Percentiles rank a stretch among this genome's conserved stretches.
Conservation (phyloP, 164 flowering plant genomes). For the Macadamia integrifolia region DNA sequence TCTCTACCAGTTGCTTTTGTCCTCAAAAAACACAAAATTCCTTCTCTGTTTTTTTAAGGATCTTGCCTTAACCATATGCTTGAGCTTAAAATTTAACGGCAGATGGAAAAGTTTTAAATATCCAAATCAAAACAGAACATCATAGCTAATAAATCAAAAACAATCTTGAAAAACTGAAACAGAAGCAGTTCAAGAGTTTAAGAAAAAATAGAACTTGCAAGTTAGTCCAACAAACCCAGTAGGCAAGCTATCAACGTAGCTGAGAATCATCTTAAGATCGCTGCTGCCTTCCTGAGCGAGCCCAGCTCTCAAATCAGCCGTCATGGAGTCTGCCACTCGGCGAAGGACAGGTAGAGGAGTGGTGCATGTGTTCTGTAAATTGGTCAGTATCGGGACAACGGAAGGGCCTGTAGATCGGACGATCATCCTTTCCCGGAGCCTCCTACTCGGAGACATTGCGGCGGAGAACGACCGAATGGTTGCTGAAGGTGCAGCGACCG, state of each 20-base stretch:
- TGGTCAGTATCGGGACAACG: conserved; percentile 40
- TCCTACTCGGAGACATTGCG: conserved; percentile 21
- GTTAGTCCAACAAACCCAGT: conserved; percentile 45
- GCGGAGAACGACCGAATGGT: conserved; percentile 30
- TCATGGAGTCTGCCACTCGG: conserved; percentile 73
- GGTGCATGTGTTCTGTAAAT: conserved; percentile 54
- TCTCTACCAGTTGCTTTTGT: neutral
- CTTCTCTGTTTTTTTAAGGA: too few species aligned
- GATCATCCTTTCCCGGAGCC: conserved; percentile 30
- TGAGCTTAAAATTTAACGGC: too few species aligned
- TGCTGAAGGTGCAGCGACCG: conserved; percentile 24
- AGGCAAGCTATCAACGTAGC: conserved; percentile 64
- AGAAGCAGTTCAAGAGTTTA: too few species aligned
- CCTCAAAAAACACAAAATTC: too few species aligned
- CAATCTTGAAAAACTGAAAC: neutral
- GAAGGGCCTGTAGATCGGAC: conserved; percentile 39
- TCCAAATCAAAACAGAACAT: too few species aligned
- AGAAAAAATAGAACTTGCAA: neutral
- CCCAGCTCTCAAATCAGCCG: conserved; percentile 76
- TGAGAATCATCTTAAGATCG: conserved; percentile 82
- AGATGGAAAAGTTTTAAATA: too few species aligned
- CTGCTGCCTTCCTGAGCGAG: conserved; percentile 64
- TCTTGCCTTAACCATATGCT: too few species aligned
- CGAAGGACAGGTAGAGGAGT: conserved; percentile 70
- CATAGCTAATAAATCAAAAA: too few species aligned